Conservation (phyloP, 768 basidiomycete genomes). For the Trametes cingulata region DNA sequence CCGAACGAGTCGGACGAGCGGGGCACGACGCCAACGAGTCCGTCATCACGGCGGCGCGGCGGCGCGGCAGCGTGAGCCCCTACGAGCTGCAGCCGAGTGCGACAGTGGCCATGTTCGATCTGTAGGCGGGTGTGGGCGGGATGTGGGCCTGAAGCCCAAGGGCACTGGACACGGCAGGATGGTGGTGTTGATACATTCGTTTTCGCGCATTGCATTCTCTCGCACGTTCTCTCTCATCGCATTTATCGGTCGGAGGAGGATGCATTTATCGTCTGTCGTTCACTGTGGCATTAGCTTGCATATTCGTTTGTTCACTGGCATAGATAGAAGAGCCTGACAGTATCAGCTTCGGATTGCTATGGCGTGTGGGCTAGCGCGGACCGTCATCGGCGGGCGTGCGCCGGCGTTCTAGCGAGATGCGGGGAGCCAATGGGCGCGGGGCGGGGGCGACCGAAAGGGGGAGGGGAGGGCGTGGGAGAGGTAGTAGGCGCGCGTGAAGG, state of each 20-base stretch:
- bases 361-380: not conserved
- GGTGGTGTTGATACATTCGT: not conserved
- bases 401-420: not conserved
- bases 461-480: not conserved
- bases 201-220: slow-evolving; percentile 1
- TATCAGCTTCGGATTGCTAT: not conserved
- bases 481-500: not conserved
- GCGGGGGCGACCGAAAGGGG: slow-evolving; percentile 3
- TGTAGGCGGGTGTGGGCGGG: slow-evolving; percentile 8
- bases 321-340: not conserved
- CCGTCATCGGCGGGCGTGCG: not conserved
- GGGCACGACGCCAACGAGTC: slow-evolving; percentile 4
- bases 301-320: not conserved
- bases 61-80: slow-evolving; percentile 15
- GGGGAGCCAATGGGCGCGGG: not conserved
- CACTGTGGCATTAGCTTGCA: slow-evolving; percentile 9
- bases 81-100: slow-evolving; percentile 21
- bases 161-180: not conserved
- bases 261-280: slow-evolving; percentile 15
- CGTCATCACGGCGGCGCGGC: slow-evolving; percentile 10
- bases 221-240: not conserved
- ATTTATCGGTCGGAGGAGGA: not conserved
- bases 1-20: slow-evolving; percentile 11
- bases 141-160: not conserved
- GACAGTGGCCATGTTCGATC: slow-evolving; percentile 25